phyloP scores from a whole-genome alignment of 1,284 basidiomycete genomes.

The Vanrija pseudolonga region DNA sequence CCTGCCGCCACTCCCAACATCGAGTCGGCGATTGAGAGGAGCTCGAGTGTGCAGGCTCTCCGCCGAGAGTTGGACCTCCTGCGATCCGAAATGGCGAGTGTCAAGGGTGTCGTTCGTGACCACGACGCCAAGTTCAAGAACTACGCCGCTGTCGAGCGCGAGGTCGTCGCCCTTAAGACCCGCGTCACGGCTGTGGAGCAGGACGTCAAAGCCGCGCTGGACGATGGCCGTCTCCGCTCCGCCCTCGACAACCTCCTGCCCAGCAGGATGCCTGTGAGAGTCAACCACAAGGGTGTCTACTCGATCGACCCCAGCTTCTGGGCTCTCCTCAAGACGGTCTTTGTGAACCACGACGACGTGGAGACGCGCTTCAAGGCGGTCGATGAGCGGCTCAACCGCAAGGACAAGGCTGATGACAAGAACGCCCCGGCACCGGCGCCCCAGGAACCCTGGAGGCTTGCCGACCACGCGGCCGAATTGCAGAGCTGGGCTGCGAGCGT shows the following conservation, averaged over 20 bases:
- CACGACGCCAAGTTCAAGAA: not conserved
- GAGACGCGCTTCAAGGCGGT: not conserved
- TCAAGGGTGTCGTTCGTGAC: not conserved
- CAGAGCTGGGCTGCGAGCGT: slow-evolving; percentile 41
- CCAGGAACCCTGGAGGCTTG: slow-evolving; percentile 14
- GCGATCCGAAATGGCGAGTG: not conserved
- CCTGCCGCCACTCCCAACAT: too few relatives aligned
- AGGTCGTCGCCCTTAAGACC: slow-evolving; percentile 29
- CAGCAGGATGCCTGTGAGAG: slow-evolving; percentile 45
- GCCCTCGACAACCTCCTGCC: slow-evolving; percentile 50
- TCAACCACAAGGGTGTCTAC: slow-evolving; percentile 43
- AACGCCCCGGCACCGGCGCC: too few relatives aligned
- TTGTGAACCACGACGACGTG: slow-evolving; percentile 28
- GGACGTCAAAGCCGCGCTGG: slow-evolving; percentile 49
- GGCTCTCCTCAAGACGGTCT: slow-evolving; percentile 50
- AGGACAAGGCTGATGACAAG: not conserved
- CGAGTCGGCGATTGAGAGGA: too few relatives aligned
- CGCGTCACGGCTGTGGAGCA: slow-evolving; percentile 64
- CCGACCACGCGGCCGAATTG: slow-evolving; percentile 45
- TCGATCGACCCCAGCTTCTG: slow-evolving; percentile 52
- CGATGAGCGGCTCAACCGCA: not conserved
- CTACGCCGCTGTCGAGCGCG: slow-evolving; percentile 11
- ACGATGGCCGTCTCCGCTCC: slow-evolving; percentile 39
- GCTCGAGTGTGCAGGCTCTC: too few relatives aligned
- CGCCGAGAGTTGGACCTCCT: too few relatives aligned